Evolutionary conservation across 306 rosid genomes (phyloP).

Genomic region (Sechiopsis laciniata): DNA sequence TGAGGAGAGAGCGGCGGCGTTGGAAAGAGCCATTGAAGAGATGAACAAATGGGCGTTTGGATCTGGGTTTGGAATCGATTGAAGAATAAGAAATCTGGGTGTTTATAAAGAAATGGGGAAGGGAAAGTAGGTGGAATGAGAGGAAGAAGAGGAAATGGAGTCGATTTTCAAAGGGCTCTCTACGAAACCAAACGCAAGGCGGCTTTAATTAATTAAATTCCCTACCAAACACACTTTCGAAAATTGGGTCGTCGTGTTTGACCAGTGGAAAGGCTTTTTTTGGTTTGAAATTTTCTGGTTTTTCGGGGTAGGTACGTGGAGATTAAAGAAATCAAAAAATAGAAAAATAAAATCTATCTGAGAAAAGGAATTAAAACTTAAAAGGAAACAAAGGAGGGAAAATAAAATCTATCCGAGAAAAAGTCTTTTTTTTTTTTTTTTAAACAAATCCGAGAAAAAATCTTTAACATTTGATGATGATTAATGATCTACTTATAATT

Average conservation of each 20-base stretch:
- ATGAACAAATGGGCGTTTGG: neutral
- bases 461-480: no score
- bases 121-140: conserved; percentile 5
- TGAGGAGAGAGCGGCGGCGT: conserved; percentile 36
- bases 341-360: no score
- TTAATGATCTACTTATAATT: no score
- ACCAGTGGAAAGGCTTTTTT: neutral
- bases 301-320: neutral
- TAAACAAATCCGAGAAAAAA: no score
- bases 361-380: no score
- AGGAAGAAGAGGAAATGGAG: conserved; percentile 14
- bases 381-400: no score
- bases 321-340: no score
- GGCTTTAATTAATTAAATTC: neutral
- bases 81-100: neutral
- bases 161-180: neutral
- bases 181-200: conserved; percentile 14
- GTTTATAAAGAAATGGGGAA: neutral
- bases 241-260: conserved; percentile 12
- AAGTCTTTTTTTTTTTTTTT: no score
- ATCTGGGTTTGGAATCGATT: neutral
- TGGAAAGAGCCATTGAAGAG: conserved; percentile 39
- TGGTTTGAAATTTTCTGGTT: neutral
- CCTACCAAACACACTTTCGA: neutral
- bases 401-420: no score